phyloP scores from a whole-genome alignment of 805 yeast genomes.

The Cyberlindnera amylophila region DNA sequence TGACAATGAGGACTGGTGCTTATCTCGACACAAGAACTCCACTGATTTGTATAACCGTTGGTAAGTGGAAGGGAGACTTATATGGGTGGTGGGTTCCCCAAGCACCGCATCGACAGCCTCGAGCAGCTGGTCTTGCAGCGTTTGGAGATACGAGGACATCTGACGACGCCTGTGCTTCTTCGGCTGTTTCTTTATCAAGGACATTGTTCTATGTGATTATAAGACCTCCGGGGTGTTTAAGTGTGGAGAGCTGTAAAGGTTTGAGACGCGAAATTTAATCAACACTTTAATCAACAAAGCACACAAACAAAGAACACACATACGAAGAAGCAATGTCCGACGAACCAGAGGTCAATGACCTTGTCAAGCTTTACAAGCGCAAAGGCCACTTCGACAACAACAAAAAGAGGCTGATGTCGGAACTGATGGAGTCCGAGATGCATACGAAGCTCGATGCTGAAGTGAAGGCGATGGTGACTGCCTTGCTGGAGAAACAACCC shows the following conservation, averaged over 20 bases:
- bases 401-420: neutral
- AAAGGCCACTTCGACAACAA: constrained; percentile 6
- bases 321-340: constrained; percentile 2
- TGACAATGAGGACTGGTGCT: constrained; percentile 19
- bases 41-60: constrained; percentile 24
- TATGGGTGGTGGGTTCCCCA: neutral
- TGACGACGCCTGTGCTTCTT: constrained; percentile 1
- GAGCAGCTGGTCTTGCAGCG: constrained; percentile 5
- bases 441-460: neutral
- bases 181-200: neutral
- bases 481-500: neutral
- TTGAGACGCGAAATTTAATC: no score
- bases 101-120: constrained; percentile 6
- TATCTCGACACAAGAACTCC: constrained; percentile 25
- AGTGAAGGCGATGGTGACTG: neutral
- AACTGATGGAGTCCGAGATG: neutral
- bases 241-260: no score
- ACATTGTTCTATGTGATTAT: neutral
- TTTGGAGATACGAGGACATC: constrained; percentile 8
- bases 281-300: no score
- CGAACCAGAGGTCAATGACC: constrained; percentile 9
- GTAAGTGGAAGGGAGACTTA: constrained; percentile 3
- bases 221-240: no score
- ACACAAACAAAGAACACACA: no score
- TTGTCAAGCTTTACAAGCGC: constrained; percentile 18